Evolutionary conservation across 106 monocot genomes (phyloP), one percentile per base, ranked within the genome.

Genomic region (Alisma plantagoaquatica): DNA sequence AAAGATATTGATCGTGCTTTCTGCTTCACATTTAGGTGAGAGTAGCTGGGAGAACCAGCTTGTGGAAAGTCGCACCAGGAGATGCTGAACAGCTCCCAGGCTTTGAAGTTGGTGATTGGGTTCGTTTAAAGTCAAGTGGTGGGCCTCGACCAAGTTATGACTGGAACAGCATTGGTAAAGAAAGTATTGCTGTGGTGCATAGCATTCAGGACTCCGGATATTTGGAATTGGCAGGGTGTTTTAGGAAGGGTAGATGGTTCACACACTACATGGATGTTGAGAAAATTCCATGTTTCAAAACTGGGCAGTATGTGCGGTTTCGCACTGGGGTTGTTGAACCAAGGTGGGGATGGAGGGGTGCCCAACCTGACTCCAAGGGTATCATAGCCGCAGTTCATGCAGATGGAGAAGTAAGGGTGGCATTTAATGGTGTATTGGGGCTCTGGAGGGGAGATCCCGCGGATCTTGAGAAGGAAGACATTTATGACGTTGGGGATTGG

Each of bases 41-140:
- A 65, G 98, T 98, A 31, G 69, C 84, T 38, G 98, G 98, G 46
- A 79, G 90, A 61, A 73, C 52, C 31, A 79, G 49, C 48, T 76
- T 98, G 63, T 98, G 98, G 98, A 98, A 86, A 79, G 98, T 98
- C 52, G 62, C 90, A 23, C 98, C 98, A 50, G 98, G 98, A 20
- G 98, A 98, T 74, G 81, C 74, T 25, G 98, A 98, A 71, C 50
- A 74, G 33, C 82, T 98, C 42, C 78, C 98, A 2, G 98, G 81
- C n/a, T 98, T 85, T 61, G 98, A 86, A 53, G 98, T 98, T 20
- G 98, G 98, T 48, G 98, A 98, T 43, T 98, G 98, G 98, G 98
- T 98, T 4, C 89, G 75, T 27, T 35, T 79, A 46, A 98, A 86
- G 49, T 70, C 71, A 5, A 86, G 71, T 48, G 49, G 65, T 62